Base-by-base conservation (phyloP, 2,329 filamentous ascomycete genomes). In the Pseudogymnoascus sp. region DNA sequence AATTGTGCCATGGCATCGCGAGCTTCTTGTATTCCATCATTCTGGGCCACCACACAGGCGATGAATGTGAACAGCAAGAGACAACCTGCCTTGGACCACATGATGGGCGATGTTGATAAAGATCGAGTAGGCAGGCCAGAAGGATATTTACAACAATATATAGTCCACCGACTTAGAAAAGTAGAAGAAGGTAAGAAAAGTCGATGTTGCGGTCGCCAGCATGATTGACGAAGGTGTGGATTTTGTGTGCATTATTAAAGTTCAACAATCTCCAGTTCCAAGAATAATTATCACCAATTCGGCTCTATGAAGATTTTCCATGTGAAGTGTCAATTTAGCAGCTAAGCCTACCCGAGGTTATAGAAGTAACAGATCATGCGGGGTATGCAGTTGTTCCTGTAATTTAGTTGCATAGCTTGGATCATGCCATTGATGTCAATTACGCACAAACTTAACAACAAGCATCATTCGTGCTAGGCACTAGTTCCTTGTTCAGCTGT, bases 321-420 rank as follows among this genome's bases (percentile, higher is more conserved):
- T 56, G 47, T 56, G 47, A 31, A 56, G 6, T 56, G 19, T 29
- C 10, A 56, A 33, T 56, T 19, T 19, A 33, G 26, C 26, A 56
- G 33, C 47, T 56, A 56, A 33, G 47, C 47, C 47, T 56, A 56
- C 47, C 47, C 47, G 47, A 56, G 47, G 47, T 56, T 56, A 56
- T 33, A 19, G n/a, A 33, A 33, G n/a, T 31, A 56, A 33, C 10
- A 31, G 26, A 56, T 56, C 14, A 56, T 19, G 47, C 47, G 47
- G 47, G 47, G 47, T 33, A 31, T 56, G 47, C 47, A 56, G 10
- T 2, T 13, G 21, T 31, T 31, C 26, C n/a, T 56, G 47, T 56
- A 33, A 19, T 56, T 56, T 56, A 56, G 47, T 31, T 33, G 16
- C 29, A 33, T 31, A 16, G 10, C 47, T 31, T 56, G n/a, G 26